A percentile compares a stretch with the other conserved stretches of the same genome.
Evolutionary conservation across 2,329 filamentous ascomycete genomes (phyloP).

Genomic region (Monosporascus sp.): DNA sequence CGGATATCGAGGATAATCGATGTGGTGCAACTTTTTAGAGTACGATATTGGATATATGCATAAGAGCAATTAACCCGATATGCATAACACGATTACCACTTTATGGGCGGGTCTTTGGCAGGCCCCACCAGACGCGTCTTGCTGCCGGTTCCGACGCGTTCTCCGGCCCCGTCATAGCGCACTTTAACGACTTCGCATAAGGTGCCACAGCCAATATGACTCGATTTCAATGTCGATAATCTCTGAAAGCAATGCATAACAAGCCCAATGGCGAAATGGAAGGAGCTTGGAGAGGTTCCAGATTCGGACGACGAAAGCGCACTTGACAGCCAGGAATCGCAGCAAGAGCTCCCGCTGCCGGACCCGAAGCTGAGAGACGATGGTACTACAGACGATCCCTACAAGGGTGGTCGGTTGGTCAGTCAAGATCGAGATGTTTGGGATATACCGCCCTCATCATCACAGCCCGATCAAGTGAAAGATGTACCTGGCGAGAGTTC

Average conservation of each 20-base stretch:
- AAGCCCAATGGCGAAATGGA: slow-evolving; percentile 36
- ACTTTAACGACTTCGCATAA: background rate
- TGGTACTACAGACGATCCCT: slow-evolving; percentile 1
- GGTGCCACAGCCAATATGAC: slow-evolving; percentile 1
- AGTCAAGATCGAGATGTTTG: slow-evolving; percentile 18
- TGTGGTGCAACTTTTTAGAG: background rate
- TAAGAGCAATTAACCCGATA: background rate
- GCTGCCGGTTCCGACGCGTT: slow-evolving; percentile 2
- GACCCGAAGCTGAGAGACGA: background rate
- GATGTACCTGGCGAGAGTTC: slow-evolving; percentile 14
- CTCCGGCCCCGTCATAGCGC: background rate
- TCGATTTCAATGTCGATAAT: background rate
- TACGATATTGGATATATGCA: background rate
- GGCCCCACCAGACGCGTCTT: slow-evolving; percentile 11
- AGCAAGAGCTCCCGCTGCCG: slow-evolving; percentile 11
- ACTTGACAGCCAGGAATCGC: slow-evolving; percentile 31
- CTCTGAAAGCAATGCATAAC: slow-evolving; percentile 25
- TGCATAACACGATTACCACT: background rate
- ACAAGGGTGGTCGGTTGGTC: background rate
- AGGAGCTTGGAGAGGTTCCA: slow-evolving; percentile 38
- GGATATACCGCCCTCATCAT: slow-evolving; percentile 26
- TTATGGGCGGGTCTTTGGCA: background rate
- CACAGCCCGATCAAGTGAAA: slow-evolving; percentile 11
- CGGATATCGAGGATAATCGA: background rate
- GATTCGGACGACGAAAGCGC: slow-evolving; percentile 38